A percentile compares a stretch with the other conserved stretches of the same genome.
Conservation (phyloP, 495 filamentous ascomycete genomes). For the Penicillium diatomitis region DNA sequence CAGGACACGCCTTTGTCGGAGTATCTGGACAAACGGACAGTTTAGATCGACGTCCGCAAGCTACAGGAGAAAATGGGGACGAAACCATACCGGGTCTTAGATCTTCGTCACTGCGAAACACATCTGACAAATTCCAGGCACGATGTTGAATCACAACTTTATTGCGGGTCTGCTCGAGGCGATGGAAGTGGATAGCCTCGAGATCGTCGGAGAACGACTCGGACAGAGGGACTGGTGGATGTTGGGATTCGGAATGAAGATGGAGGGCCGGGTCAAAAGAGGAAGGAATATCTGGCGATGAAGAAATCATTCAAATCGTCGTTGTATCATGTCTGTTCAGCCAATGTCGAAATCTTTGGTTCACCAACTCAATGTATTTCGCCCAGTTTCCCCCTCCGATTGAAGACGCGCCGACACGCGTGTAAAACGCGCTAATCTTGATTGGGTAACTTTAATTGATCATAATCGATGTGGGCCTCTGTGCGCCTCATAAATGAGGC, state of each 20-base stretch:
- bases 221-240: conserved; percentile 17
- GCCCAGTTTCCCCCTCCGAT: conserved; percentile 12
- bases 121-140: conserved; percentile 46
- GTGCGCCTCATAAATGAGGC: too few species aligned
- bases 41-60: too few species aligned
- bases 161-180: conserved; percentile 44
- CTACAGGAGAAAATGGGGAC: too few species aligned
- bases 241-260: conserved; percentile 38
- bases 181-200: conserved; percentile 44
- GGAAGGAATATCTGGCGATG: conserved; percentile 27
- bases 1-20: conserved; percentile 23
- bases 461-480: too few species aligned
- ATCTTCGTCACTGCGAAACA: conserved; percentile 55
- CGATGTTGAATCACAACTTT: conserved; percentile 58
- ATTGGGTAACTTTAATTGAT: conserved; percentile 4
- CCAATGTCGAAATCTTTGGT: background rate
- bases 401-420: conserved; percentile 26
- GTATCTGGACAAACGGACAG: conserved; percentile 20
- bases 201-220: conserved; percentile 51
- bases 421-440: conserved; percentile 24
- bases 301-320: conserved; percentile 25
- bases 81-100: conserved; percentile 34
- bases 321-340: conserved; percentile 4
- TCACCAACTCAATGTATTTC: background rate
- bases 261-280: conserved; percentile 47